Conservation (phyloP, 2,329 filamentous ascomycete genomes). For the Diaporthe sp. region DNA sequence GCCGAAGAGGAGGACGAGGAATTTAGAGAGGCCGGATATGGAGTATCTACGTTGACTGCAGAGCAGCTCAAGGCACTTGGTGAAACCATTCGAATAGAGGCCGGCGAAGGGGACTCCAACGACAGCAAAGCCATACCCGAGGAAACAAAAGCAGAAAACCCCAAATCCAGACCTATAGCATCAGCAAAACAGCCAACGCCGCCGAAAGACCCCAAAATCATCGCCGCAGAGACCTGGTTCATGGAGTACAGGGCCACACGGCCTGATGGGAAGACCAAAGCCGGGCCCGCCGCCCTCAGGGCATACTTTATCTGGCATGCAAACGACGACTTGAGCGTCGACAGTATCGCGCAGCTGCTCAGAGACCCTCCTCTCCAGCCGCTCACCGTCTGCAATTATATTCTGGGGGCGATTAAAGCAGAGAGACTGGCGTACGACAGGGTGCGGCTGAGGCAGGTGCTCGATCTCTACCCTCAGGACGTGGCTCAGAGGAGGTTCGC, state of each 20-base stretch:
- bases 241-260: constrained; percentile 53
- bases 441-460: constrained; percentile 60
- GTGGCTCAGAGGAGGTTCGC: constrained; percentile 46
- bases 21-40: constrained; percentile 30
- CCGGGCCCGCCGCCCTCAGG: constrained; percentile 58
- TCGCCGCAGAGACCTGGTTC: constrained; percentile 58
- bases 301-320: constrained; percentile 76
- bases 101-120: constrained; percentile 4
- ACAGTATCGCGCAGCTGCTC: constrained; percentile 67
- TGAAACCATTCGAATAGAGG: neutral
- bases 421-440: constrained; percentile 66
- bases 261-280: constrained; percentile 42
- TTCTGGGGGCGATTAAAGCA: constrained; percentile 66
- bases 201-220: constrained; percentile 57
- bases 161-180: constrained; percentile 32
- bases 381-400: constrained; percentile 69
- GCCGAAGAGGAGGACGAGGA: constrained; percentile 47
- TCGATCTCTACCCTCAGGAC: constrained; percentile 51
- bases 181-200: constrained; percentile 30
- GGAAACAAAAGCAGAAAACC: constrained; percentile 33
- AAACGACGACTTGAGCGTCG: constrained; percentile 62
- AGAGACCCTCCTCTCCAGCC: constrained; percentile 71
- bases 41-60: neutral
- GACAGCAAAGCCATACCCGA: neutral
- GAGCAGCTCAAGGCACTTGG: neutral